Base-by-base conservation (phyloP, 2,329 filamentous ascomycete species). In the Xylariales sp. region DNA sequence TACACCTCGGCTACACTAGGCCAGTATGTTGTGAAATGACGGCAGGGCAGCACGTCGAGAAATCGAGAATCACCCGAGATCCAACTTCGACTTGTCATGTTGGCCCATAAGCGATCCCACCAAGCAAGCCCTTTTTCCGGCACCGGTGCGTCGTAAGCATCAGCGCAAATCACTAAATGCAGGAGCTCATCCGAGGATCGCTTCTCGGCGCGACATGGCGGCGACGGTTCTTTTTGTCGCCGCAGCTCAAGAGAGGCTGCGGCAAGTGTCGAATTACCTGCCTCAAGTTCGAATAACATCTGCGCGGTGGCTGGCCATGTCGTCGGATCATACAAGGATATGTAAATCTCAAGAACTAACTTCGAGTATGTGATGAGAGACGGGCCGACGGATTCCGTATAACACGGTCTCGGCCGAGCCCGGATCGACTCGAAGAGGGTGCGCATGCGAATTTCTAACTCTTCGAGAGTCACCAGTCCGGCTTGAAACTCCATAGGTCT, bases 51-150 rank as follows among this genome's bases (percentile, higher is more conserved):
- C 0, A 84, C 80, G 56, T 65, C 58, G 63, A 73, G 83, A 75
- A 86, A 85, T 39, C 83, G 80, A 41, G 79, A 78, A 71, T 85
- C 82, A 52, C 84, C 84, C 2, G 82, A 76, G 46, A 86, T 80
- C 83, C 83, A 85, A 1, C 80, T 79, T 46, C 75, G 71, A 0
- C 71, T 54, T 3, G 83, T 84, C 83, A 85, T 84, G 69, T 84
- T 83, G 1, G 74, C 71, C 84, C 83, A 85, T 0, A 85, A 78
- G 0, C 75, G 75, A 9, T 77, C 76, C 82, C 83, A 86, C 83
- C 82, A 85, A 18, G 69, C 74, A 2, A 85, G 36, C 36, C 36
- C 70, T 1, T 79, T 80, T 3, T 78, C 77, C 3, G 73, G 68
- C 1, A 39, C 12, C 8, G 82, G 81, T 12, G 81, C 82, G 67